Conservation (phyloP, 805 yeast species). For the Lachancea nothofagi region DNA sequence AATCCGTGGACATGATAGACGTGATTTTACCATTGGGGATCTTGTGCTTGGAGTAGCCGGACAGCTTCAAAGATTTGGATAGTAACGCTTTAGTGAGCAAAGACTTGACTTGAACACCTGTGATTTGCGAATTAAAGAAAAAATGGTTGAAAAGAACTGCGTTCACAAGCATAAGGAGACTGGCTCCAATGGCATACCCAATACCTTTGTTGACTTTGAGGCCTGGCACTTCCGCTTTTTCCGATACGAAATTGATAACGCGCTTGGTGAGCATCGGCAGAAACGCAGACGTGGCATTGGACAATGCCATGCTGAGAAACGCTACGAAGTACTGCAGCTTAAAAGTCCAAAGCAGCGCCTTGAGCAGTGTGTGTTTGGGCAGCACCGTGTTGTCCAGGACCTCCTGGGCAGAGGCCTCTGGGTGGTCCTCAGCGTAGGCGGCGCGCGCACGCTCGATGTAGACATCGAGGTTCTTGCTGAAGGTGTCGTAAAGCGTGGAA, state of each 20-base stretch:
- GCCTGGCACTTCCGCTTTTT: conserved; percentile 40
- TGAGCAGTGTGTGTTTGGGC: conserved; percentile 34
- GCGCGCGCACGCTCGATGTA: conserved; percentile 32
- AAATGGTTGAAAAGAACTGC: conserved; percentile 54
- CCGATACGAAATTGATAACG: conserved; percentile 59
- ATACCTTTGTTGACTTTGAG: conserved; percentile 52
- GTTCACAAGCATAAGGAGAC: conserved; percentile 45
- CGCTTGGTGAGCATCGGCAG: conserved; percentile 64
- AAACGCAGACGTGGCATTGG: conserved; percentile 46
- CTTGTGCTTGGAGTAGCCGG: conserved; percentile 49
- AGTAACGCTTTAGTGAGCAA: conserved; percentile 65
- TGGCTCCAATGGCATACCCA: conserved; percentile 71
- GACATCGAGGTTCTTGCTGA: conserved; percentile 32
- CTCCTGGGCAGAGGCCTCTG: conserved; percentile 37
- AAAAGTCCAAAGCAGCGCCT: conserved; percentile 46
- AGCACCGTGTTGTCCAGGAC: conserved; percentile 28
- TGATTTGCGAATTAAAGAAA: conserved; percentile 54
- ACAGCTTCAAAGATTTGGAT: conserved; percentile 59
- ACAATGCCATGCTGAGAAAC: conserved; percentile 40
- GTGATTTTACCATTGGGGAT: conserved; percentile 70
- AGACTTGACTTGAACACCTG: conserved; percentile 69
- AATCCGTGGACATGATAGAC: conserved; percentile 73
- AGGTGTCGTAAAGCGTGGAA: conserved; percentile 37
- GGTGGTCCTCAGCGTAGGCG: conserved; percentile 30
- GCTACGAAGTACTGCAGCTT: conserved; percentile 42